Base-by-base conservation (phyloP, 257 asterid species). In the Solanum bulbocastanum region DNA sequence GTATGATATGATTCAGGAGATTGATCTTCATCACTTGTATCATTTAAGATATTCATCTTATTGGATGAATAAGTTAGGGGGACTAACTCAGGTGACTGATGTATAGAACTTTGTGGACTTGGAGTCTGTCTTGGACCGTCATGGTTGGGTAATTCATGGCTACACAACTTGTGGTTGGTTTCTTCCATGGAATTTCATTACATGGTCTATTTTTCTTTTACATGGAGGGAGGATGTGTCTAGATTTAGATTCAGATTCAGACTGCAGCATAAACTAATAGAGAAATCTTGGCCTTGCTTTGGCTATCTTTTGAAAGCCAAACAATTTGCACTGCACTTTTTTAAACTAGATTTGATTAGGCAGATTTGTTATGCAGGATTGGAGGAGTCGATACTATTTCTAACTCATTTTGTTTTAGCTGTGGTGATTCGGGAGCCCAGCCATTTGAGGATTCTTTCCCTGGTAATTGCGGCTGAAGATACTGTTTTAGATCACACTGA, bases 401-500 rank as follows among this genome's bases (percentile, higher is more conserved):
- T 52, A 88, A 89, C 87, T 76, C 87, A 39, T 62, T 85, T 90
- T 95, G 99, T 90, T 95, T 98, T 83, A 87, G 83, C 72, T 97
- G 98, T 83, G 92, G 91, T 40, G 93, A 90, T 87, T 89, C 90
- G 13, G 98, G 94, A 86, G 88, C 92, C 76, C 94, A 89, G 87
- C 89, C 84, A 73, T 89, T 88, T 68, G 95, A 92, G 73, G 93
- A 90, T 49, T 60, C 91, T 75, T 87, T 86, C 35, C 87, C 90
- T 75, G 92, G 94, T 92, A 90, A 82, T 49, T 30, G 85, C 11
- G 6, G 32, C 69, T 82, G 44, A 82, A 49, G 84, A 32, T 15
- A 35, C 27, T 30, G 33, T 25, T 42, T 49, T 82, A 13, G 14
- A 11, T 62, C 8, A 32, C 72, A 69, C 68, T 35, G 73, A 72